Conservation (phyloP, 306 rosid genomes). For the Fragaria iinumae region DNA sequence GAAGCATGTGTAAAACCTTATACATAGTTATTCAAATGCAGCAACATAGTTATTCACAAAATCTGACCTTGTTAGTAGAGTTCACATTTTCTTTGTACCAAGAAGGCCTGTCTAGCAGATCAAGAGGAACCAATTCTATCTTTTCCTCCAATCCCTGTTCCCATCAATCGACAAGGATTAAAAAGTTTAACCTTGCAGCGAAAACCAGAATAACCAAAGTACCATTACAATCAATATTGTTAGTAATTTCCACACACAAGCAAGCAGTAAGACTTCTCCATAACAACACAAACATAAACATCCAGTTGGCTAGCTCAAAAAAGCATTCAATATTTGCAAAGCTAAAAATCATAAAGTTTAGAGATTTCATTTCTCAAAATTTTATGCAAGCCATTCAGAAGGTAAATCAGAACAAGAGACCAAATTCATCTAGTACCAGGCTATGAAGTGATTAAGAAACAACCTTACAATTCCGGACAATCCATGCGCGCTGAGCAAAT, state of each 20-base stretch:
- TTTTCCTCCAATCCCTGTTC: conserved; percentile 67
- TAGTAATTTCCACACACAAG: not conserved
- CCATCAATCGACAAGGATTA: conserved; percentile 6
- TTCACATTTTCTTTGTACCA: conserved; percentile 85
- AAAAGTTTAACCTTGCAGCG: not conserved
- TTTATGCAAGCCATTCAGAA: not conserved
- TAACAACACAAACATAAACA: not conserved
- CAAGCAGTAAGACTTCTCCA: not conserved
- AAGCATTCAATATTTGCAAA: not conserved
- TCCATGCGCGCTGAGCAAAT: conserved; percentile 85
- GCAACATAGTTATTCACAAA: not conserved
- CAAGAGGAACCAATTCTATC: conserved; percentile 67
- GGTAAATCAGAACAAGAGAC: not conserved
- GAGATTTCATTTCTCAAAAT: not conserved
- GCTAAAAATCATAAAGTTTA: not conserved
- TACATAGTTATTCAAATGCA: not conserved
- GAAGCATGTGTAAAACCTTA: not conserved
- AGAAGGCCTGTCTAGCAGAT: conserved; percentile 74
- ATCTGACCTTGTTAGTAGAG: conserved; percentile 67
- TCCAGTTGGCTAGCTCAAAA: not conserved
- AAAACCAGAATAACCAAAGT: not conserved
- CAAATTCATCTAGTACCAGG: conserved; percentile 10
- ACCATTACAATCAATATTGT: not conserved
- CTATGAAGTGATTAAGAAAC: conserved; percentile 1
- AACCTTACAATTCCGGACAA: conserved; percentile 81